Evolutionary conservation across 1,139 yeast species (phyloP), one percentile per base, ranked within the genome.

Genomic region (Hyphopichia khmerensis): DNA sequence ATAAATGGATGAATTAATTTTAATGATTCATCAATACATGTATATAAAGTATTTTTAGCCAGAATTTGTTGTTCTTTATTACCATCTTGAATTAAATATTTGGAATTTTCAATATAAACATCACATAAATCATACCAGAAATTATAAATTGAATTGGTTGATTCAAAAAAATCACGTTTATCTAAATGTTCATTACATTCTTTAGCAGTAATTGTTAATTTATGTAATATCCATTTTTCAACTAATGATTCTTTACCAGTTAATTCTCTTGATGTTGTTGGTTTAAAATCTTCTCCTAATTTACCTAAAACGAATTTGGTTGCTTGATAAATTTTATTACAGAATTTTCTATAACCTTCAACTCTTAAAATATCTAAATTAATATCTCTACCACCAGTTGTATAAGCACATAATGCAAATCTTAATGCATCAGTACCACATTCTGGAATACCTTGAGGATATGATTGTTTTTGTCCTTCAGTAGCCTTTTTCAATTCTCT

Each of bases 341-440:
- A 91, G 87, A 93, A 93, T 79, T 93, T 93, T 73, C 99, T 82
- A 84, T 93, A 93, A 60, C 99, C 99, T 66, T 95, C 99, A 54
- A 93, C 96, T 74, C 99, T 87, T 66, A 90, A 76, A 58, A 93
- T 90, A 64, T 93, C 98, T 65, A 93, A 80, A 72, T 93, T 93
- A 67, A 93, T 93, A 62, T 93, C 99, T 72, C 98, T 85, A 57
- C 97, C 98, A 72, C 99, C 99, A 44, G 99, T 91, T 40, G 96
- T 86, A 75, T 93, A 93, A 43, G 98, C 97, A 80, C 99, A 93
- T 53, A 93, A 80, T 21, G 99, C 98, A 65, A 93, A 93, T 75
- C 99, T 84, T 72, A 93, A 75, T 35, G 99, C 99, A 69, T 93
- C 99, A 42, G 98, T 91, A 75, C 99, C 99, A 79, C 99, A 93